A percentile compares a stretch with the other conserved stretches of the same genome.
Evolutionary conservation across 495 filamentous ascomycete species (phyloP).

Genomic region (Xylaria intraflava): DNA sequence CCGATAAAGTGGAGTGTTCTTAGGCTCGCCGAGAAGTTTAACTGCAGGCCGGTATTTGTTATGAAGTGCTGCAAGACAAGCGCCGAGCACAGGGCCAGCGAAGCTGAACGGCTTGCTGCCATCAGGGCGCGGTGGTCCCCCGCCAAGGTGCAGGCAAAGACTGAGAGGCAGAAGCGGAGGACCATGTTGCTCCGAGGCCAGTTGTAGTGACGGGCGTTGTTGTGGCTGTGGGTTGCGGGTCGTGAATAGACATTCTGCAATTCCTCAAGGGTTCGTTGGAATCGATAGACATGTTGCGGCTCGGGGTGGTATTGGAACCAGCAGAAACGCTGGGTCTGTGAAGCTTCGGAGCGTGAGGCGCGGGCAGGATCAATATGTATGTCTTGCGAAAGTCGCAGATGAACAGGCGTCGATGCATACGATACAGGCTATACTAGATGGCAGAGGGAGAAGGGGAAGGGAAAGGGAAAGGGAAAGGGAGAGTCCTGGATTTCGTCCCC

Average conservation of each 20-base stretch:
- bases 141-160: conserved; percentile 60
- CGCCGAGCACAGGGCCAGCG: conserved; percentile 32
- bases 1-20: conserved; percentile 65
- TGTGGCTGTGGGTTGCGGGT: too few relatives aligned
- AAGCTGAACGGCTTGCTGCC: conserved; percentile 42
- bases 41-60: conserved; percentile 72
- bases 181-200: conserved; percentile 49
- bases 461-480: background rate
- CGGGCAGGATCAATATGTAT: background rate
- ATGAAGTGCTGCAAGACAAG: conserved; percentile 43
- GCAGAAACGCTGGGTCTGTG: background rate
- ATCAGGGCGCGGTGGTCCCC: conserved; percentile 68
- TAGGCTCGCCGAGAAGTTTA: conserved; percentile 64
- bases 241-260: background rate
- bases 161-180: conserved; percentile 64
- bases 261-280: background rate
- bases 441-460: too few relatives aligned
- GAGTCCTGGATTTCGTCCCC: background rate
- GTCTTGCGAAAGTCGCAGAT: background rate
- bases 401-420: background rate
- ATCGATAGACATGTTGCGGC: background rate
- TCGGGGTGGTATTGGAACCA: too few relatives aligned
- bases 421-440: background rate
- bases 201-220: conserved; percentile 24
- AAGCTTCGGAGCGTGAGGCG: background rate